Evolutionary conservation across 2,329 filamentous ascomycete genomes (phyloP), one percentile per base, ranked within the genome.

Genomic region (Botryotinia convoluta): DNA sequence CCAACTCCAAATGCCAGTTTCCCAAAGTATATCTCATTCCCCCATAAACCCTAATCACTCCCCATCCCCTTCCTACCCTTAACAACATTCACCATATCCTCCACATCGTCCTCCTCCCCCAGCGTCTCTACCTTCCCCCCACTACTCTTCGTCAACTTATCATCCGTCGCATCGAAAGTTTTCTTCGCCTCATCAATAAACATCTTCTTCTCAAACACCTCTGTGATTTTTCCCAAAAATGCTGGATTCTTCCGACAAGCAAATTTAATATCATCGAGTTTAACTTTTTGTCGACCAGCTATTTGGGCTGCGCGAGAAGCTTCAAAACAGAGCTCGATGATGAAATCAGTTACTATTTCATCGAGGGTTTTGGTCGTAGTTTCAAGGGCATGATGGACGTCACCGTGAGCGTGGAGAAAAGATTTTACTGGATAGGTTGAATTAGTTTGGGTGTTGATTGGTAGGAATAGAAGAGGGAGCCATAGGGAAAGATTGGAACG

Each of bases 231-330:
- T 67, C 96, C 96, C 61, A 98, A 86, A 81, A 97, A 97, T 74
- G 89, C 86, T 14, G 93, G 91, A 80, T 98, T 97, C 76, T 92
- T 90, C 45, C 96, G 89, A 78, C 98, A 89, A 57, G 94, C 94
- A 83, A 97, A 99, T 80, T 97, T 94, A 84, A 99, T 97, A 83
- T 99, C 96, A 80, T 98, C 95, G 79, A 97, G 93, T 83, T 99
- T 99, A 84, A 99, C 94, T 84, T 99, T 99, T 79, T 97, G 93
- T 2, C 96, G 92, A 0, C 94, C 92, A 3, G 93, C 91, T 83
- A 97, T 93, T 82, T 93, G 91, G 0, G 96, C 96, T 71, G 92
- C 91, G 62, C 93, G 90, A 7, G 94, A 93, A 6, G 96, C 95
- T 81, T 94, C 92, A 84, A 97, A 96, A 83, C 93, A 95, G 72